Conservation (phyloP, 257 asterid species). For the Solanum tarijense region DNA sequence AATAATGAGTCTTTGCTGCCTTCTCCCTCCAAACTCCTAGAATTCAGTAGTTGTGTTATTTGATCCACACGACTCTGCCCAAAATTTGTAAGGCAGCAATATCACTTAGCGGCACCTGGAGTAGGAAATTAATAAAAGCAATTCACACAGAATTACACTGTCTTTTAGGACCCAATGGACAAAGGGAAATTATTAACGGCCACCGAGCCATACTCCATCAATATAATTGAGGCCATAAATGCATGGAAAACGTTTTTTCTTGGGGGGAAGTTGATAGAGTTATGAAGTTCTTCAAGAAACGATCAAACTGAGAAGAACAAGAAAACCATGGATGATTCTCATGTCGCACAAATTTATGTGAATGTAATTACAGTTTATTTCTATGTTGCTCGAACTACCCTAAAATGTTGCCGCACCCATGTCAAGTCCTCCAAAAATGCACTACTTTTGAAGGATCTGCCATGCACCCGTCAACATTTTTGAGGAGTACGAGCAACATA, state of each 20-base stretch:
- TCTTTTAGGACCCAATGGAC: constrained; percentile 33
- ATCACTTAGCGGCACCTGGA: constrained; percentile 58
- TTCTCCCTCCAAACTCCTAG: constrained; percentile 40
- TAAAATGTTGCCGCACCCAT: background rate
- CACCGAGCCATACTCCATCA: constrained; percentile 22
- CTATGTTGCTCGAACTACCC: background rate
- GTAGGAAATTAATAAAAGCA: constrained; percentile 44
- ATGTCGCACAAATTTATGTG: background rate
- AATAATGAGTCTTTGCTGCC: constrained; percentile 27
- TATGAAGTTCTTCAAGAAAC: background rate
- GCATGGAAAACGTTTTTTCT: background rate
- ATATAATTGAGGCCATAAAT: constrained; percentile 10
- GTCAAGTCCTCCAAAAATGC: background rate
- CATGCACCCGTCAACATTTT: background rate
- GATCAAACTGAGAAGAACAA: background rate
- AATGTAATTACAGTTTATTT: background rate
- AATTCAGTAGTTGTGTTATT: constrained; percentile 61
- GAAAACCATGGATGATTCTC: background rate
- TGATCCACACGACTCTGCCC: constrained; percentile 89
- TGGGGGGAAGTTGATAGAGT: background rate
- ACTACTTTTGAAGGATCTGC: background rate
- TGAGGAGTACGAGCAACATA: background rate
- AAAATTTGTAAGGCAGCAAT: constrained; percentile 65
- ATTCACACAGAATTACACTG: constrained; percentile 42
- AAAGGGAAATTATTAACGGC: constrained; percentile 12